A percentile compares a stretch with the other conserved stretches of the same genome.
phyloP scores from a whole-genome alignment of 2,329 filamentous ascomycete species.

The Malbranchea cinnamomea region DNA sequence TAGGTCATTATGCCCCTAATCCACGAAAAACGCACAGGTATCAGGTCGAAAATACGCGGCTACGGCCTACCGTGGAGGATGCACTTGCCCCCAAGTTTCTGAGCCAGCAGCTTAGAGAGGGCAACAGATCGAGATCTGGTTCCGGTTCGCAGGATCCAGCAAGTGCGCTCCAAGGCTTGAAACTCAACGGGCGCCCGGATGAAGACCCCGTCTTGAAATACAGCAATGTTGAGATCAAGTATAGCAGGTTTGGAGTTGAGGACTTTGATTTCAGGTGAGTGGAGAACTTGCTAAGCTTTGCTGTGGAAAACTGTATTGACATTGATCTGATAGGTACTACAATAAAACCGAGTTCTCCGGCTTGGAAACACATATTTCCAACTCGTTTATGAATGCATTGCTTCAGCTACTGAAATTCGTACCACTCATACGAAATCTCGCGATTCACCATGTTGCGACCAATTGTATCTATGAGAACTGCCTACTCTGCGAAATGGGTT shows the following conservation, averaged over 20 bases:
- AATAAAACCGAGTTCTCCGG: slow-evolving; percentile 88
- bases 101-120: slow-evolving; percentile 74
- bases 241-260: slow-evolving; percentile 97
- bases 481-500: slow-evolving; percentile 85
- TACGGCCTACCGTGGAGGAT: slow-evolving; percentile 43
- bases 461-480: slow-evolving; percentile 71
- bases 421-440: slow-evolving; percentile 71
- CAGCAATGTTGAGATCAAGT: slow-evolving; percentile 91
- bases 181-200: slow-evolving; percentile 56
- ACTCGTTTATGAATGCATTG: slow-evolving; percentile 88
- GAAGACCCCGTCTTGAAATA: slow-evolving; percentile 81
- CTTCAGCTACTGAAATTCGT: slow-evolving; percentile 87
- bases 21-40: slow-evolving; percentile 60
- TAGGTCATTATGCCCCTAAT: slow-evolving; percentile 66
- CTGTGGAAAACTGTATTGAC: slow-evolving; percentile 68
- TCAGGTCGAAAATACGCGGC: slow-evolving; percentile 65
- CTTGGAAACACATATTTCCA: slow-evolving; percentile 87
- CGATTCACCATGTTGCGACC: slow-evolving; percentile 76
- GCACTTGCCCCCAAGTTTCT: slow-evolving; percentile 74
- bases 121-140: slow-evolving; percentile 26
- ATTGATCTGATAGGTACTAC: slow-evolving; percentile 51
- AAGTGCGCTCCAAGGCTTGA: slow-evolving; percentile 51
- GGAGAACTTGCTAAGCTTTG: slow-evolving; percentile 72
- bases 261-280: slow-evolving; percentile 98
- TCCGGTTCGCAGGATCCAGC: slow-evolving; percentile 39